phyloP scores from a whole-genome alignment of 768 basidiomycete species.

The Lactifluus piperatus region DNA sequence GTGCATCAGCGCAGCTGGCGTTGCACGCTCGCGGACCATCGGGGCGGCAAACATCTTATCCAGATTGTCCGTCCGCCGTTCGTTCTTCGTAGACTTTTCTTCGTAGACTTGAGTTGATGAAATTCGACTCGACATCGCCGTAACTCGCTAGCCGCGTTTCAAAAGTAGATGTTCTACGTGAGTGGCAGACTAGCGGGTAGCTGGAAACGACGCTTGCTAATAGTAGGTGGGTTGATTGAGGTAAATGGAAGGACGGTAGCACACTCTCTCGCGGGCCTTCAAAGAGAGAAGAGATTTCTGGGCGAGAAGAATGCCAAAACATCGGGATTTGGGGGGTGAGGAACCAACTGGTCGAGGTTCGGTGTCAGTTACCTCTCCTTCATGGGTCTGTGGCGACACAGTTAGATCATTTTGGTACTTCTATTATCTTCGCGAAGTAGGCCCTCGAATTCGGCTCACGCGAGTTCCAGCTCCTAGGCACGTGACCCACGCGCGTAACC shows the following conservation, averaged over 20 bases:
- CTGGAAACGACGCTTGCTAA: slow-evolving; percentile 48
- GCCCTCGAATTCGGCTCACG: slow-evolving; percentile 73
- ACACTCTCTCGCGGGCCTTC: background rate
- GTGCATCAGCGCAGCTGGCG: slow-evolving; percentile 48
- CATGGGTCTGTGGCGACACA: slow-evolving; percentile 22
- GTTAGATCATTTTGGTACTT: slow-evolving; percentile 32
- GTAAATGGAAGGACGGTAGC: slow-evolving; percentile 18
- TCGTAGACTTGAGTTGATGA: background rate
- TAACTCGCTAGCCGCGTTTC: slow-evolving; percentile 69
- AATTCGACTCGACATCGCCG: slow-evolving; percentile 34
- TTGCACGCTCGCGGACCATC: slow-evolving; percentile 26
- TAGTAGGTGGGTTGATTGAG: slow-evolving; percentile 26
- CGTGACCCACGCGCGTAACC: slow-evolving; percentile 52
- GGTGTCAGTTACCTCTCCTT: slow-evolving; percentile 13
- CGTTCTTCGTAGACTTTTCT: slow-evolving; percentile 33
- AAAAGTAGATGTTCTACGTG: slow-evolving; percentile 69
- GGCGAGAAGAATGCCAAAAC: background rate
- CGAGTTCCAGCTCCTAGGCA: slow-evolving; percentile 42
- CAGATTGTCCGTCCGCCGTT: slow-evolving; percentile 41
- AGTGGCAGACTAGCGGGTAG: slow-evolving; percentile 43
- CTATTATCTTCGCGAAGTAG: slow-evolving; percentile 49
- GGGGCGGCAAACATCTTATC: slow-evolving; percentile 34
- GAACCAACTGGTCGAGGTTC: background rate
- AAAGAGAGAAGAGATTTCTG: slow-evolving; percentile 1
- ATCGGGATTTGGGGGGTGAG: background rate